Evolutionary conservation across 305 asterid species (phyloP).

Genomic region (Fraxinus dipetala): DNA sequence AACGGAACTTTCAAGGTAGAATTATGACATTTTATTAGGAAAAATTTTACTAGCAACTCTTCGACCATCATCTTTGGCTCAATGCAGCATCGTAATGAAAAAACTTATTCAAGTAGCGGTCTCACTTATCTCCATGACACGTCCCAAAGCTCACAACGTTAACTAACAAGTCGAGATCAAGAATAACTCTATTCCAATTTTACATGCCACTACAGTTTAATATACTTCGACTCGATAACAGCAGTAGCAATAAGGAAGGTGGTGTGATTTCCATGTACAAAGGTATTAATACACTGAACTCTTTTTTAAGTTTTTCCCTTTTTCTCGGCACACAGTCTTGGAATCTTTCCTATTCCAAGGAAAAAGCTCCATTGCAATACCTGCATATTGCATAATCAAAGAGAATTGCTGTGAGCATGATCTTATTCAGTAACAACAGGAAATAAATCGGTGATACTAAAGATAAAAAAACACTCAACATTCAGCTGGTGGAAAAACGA

Average conservation of each 20-base stretch:
- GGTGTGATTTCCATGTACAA: background rate
- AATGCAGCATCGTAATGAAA: background rate
- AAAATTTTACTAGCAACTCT: background rate
- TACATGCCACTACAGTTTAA: background rate
- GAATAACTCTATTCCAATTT: background rate
- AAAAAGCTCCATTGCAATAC: slow-evolving; percentile 76
- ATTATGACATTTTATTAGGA: background rate
- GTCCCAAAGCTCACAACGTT: background rate
- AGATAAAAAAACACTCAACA: background rate
- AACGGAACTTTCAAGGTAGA: background rate
- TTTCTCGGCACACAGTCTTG: background rate
- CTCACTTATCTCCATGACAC: background rate
- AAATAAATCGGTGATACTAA: background rate
- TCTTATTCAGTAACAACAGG: background rate
- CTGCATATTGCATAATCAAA: slow-evolving; percentile 33
- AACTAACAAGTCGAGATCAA: background rate
- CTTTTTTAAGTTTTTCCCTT: background rate
- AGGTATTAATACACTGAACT: background rate
- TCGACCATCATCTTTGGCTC: background rate
- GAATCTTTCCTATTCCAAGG: slow-evolving; percentile 40
- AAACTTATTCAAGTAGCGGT: background rate
- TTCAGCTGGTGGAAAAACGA: background rate
- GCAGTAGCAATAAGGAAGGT: background rate
- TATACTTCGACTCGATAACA: no score
- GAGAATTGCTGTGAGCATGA: background rate